phyloP scores from a whole-genome alignment of 140 eudicot genomes.

The Ambrosia hybrid region DNA sequence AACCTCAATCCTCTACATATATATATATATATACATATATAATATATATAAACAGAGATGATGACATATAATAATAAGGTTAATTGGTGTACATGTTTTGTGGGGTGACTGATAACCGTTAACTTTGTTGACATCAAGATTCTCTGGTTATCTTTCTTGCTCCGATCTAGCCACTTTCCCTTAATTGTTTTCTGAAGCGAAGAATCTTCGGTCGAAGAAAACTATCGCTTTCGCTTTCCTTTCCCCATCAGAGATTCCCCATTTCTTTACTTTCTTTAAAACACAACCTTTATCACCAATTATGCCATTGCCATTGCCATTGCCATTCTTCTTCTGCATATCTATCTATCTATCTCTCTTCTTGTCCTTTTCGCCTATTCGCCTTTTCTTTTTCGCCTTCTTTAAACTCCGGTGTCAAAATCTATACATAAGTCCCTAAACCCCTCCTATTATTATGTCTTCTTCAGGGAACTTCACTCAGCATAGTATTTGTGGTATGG shows the following conservation, averaged over 20 bases:
- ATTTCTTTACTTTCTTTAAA: conserved; percentile 36
- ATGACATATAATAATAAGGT: background rate
- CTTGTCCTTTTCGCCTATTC: conserved; percentile 61
- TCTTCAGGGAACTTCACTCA: conserved; percentile 60
- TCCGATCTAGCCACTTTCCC: conserved; percentile 42
- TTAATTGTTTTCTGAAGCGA: conserved; percentile 71
- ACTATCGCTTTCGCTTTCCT: conserved; percentile 37
- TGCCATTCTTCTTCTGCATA: too few species aligned
- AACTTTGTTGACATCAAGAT: conserved; percentile 56
- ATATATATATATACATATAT: too few species aligned
- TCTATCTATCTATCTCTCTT: conserved; percentile 36
- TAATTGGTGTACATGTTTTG: conserved; percentile 26
- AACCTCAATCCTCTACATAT: conserved; percentile 15
- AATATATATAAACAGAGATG: background rate
- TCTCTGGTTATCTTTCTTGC: conserved; percentile 42
- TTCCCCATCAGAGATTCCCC: conserved; percentile 45
- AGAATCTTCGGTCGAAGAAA: conserved; percentile 68
- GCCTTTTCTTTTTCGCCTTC: conserved; percentile 46
- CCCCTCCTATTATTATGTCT: conserved; percentile 40
- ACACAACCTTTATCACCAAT: conserved; percentile 54
- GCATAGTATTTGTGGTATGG: conserved; percentile 69
- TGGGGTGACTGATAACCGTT: conserved; percentile 36
- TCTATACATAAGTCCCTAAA: conserved; percentile 49
- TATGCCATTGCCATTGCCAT: conserved; percentile 51
- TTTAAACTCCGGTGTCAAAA: conserved; percentile 34